Evolutionary conservation across 2,329 filamentous ascomycete genomes (phyloP), one percentile per base, ranked within the genome.

Genomic region (Exophiala sideris): DNA sequence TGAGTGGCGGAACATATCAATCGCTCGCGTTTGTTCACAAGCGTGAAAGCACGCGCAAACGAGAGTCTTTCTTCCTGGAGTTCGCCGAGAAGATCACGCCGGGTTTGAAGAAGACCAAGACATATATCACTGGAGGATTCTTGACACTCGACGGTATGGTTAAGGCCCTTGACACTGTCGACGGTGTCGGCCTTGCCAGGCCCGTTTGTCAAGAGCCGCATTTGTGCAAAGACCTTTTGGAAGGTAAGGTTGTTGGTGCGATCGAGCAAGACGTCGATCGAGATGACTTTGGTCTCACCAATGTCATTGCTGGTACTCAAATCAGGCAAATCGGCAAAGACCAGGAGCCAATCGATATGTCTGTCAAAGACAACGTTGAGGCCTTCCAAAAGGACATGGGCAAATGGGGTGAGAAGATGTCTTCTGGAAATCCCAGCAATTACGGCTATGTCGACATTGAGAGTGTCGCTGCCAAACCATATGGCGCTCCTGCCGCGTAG

Each of bases 1-100:
- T 85, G 0, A 78, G 73, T 0, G 82, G 83, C 10, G 83, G 83
- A 6, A 85, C 81, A 0, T 84, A 83, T 62, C 77, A 85, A 67
- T 67, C 71, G 14, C 64, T 79, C 0, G 79, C 74, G 0, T 81
- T 83, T 57, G 61, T 60, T 1, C 78, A 82, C 64, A 72, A 76
- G 67, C 71, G 75, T 45, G 81, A 84, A 40, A 77, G 73, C 12
- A 83, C 80, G 10, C 74, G 74, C 66, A 77, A 78, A 68, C 71
- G 80, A 3, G 81, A 83, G 62, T 75, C 79, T 1, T 84, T 82
- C 72, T 85, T 84, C 72, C 64, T 83, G 41, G 79, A 83, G 3
- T 83, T 82, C 56, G 82, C 82, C 0, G 76, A 84, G 54, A 62
- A 67, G 57, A 76, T 85, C 64, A 68, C 77, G 20, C 66, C 77